Conservation (phyloP, 2,329 filamentous ascomycete genomes). For the Aspergillus proliferans region DNA sequence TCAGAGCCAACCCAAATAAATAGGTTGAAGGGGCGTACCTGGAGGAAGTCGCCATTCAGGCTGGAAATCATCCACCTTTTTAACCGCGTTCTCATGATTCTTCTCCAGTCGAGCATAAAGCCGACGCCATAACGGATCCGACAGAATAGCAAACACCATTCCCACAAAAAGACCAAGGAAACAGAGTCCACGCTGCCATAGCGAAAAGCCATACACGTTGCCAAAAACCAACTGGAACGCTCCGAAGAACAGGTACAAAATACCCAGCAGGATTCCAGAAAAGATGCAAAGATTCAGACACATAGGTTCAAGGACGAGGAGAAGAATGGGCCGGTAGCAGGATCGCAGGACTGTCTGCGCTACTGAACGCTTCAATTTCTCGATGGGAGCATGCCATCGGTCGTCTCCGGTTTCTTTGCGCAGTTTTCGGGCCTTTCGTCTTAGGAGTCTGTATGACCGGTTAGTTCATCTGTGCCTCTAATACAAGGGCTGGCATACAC, state of each 20-base stretch:
- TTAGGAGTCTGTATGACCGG: slow-evolving; percentile 47
- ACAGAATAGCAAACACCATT: slow-evolving; percentile 40
- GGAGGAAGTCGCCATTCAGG: slow-evolving; percentile 82
- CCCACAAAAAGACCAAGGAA: slow-evolving; percentile 57
- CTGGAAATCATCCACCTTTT: slow-evolving; percentile 52
- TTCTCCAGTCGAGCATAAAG: slow-evolving; percentile 38
- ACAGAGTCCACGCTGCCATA: slow-evolving; percentile 72
- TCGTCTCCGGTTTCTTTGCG: slow-evolving; percentile 72
- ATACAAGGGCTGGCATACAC: slow-evolving; percentile 26
- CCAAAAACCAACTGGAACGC: slow-evolving; percentile 77
- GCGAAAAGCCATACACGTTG: slow-evolving; percentile 65
- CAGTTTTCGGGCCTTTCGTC: slow-evolving; percentile 62
- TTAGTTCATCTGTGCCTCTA: not conserved
- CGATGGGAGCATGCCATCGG: slow-evolving; percentile 69
- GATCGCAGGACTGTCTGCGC: slow-evolving; percentile 52
- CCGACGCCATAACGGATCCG: slow-evolving; percentile 42
- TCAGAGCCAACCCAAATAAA: not conserved
- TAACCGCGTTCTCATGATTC: slow-evolving; percentile 29
- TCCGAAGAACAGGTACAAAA: slow-evolving; percentile 86
- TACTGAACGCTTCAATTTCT: slow-evolving; percentile 65
- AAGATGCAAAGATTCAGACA: slow-evolving; percentile 74
- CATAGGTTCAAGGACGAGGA: slow-evolving; percentile 80
- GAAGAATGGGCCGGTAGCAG: slow-evolving; percentile 63
- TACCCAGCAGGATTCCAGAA: slow-evolving; percentile 76
- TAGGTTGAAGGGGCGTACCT: slow-evolving; percentile 24